Conservation (phyloP, 2,329 filamentous ascomycete species). For the Colletotrichum sp. region DNA sequence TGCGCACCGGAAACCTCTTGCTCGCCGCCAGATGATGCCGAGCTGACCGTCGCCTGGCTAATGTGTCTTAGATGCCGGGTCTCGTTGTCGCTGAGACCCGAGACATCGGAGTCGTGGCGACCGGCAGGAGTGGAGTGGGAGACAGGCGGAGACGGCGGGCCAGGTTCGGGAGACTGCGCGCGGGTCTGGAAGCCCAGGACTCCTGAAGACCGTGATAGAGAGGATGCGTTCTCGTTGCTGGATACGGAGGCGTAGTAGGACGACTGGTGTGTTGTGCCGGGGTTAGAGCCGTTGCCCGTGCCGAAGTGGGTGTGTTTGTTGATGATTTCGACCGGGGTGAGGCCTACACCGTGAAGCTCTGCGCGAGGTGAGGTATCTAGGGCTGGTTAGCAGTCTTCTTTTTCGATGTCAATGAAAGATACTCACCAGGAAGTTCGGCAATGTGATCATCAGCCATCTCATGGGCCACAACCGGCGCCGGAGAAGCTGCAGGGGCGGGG, state of each 20-base stretch:
- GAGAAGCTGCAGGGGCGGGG: constrained; percentile 15
- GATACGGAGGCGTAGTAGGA: constrained; percentile 29
- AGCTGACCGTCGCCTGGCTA: constrained; percentile 46
- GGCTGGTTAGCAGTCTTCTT: rapidly evolving
- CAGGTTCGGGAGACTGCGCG: constrained; percentile 15
- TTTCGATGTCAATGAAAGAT: not conserved
- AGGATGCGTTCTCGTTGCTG: constrained; percentile 20
- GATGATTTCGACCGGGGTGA: constrained; percentile 44
- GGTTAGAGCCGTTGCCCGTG: constrained; percentile 17
- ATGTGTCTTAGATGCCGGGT: constrained; percentile 44
- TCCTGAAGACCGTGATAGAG: constrained; percentile 18
- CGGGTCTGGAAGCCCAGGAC: constrained; percentile 11
- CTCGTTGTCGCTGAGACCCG: constrained; percentile 45
- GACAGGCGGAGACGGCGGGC: not conserved
- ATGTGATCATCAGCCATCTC: constrained; percentile 51
- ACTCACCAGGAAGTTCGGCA: constrained; percentile 53
- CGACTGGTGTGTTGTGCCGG: constrained; percentile 31
- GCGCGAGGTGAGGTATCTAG: constrained; percentile 47
- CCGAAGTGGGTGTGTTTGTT: constrained; percentile 37
- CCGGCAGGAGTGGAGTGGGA: not conserved
- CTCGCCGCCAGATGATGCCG: constrained; percentile 19
- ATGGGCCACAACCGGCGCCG: constrained; percentile 16
- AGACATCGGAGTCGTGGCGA: constrained; percentile 42
- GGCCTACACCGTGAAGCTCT: constrained; percentile 51
- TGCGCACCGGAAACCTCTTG: not conserved